phyloP scores from a whole-genome alignment of 495 filamentous ascomycete species.

The Platismatia glauca region DNA sequence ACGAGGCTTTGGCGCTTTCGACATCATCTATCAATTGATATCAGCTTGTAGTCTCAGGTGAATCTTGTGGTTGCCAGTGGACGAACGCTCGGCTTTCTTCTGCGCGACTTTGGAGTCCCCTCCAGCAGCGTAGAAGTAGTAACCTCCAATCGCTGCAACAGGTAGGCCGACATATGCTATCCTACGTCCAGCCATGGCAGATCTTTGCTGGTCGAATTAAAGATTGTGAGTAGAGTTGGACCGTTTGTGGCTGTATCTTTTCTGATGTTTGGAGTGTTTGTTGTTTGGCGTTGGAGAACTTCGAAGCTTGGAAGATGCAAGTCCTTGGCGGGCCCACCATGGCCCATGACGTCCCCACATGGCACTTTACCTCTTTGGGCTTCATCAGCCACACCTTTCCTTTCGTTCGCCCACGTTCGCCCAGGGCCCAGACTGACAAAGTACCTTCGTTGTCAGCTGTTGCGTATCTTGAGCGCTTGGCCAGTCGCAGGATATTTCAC shows the following conservation, averaged over 20 bases:
- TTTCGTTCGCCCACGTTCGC: no score
- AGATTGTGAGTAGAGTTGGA: background rate
- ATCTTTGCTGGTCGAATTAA: background rate
- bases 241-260: background rate
- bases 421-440: background rate
- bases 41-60: background rate
- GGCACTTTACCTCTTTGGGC: background rate
- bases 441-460: background rate
- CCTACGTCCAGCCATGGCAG: conserved; percentile 16
- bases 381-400: conserved; percentile 11
- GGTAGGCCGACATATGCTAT: conserved; percentile 43
- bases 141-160: conserved; percentile 61
- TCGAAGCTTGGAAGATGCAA: conserved; percentile 8
- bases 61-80: background rate
- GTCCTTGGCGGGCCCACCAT: conserved; percentile 9
- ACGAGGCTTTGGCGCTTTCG: conserved; percentile 51
- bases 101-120: conserved; percentile 72
- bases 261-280: background rate
- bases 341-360: conserved; percentile 12
- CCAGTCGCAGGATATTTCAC: background rate
- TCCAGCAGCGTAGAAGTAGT: conserved; percentile 87
- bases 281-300: conserved; percentile 1
- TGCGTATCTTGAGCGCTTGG: background rate
- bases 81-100: conserved; percentile 72
- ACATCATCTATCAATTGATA: conserved; percentile 21